Percentiles rank a stretch among this genome's conserved stretches.
Conservation (phyloP, 208 protist genomes). For the Endotrypanum monterogeii region DNA sequence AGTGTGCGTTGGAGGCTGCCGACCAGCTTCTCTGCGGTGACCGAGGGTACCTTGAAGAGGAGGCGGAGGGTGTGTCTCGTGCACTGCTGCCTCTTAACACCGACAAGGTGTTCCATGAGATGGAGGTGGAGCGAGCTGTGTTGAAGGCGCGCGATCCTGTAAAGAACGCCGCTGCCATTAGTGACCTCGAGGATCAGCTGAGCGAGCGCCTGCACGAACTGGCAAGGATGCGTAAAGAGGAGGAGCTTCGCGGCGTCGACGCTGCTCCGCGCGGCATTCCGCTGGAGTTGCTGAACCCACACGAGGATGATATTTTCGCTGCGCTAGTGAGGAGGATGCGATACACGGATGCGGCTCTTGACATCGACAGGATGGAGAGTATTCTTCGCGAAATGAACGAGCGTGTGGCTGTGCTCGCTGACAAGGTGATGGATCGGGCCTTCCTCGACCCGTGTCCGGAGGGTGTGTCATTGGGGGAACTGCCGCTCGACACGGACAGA, state of each 20-base stretch:
- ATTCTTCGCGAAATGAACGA: no score
- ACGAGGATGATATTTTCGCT: no score
- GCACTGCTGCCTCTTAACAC: conserved; percentile 51
- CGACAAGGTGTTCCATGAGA: conserved; percentile 53
- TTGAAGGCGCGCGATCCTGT: conserved; percentile 49
- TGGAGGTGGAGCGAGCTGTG: conserved; percentile 67
- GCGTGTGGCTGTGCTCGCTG: no score
- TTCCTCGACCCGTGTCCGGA: conserved; percentile 65
- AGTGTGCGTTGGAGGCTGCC: conserved; percentile 44
- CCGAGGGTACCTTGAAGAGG: conserved; percentile 67
- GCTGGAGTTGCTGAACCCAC: no score
- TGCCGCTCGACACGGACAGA: conserved; percentile 60
- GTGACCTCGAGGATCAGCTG: conserved; percentile 66
- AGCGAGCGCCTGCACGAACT: conserved; percentile 59
- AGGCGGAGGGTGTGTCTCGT: conserved; percentile 69
- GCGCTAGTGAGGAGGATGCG: no score
- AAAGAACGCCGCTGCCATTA: conserved; percentile 53
- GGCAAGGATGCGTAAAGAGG: no score
- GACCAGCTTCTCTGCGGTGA: conserved; percentile 55
- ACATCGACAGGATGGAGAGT: no score
- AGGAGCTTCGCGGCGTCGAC: no score
- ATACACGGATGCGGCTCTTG: no score
- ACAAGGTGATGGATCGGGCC: conserved; percentile 43
- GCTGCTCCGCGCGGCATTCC: no score
- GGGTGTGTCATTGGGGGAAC: conserved; percentile 47